Evolutionary conservation across 208 protist species (phyloP).

Genomic region (Wallacemonas sp.): DNA sequence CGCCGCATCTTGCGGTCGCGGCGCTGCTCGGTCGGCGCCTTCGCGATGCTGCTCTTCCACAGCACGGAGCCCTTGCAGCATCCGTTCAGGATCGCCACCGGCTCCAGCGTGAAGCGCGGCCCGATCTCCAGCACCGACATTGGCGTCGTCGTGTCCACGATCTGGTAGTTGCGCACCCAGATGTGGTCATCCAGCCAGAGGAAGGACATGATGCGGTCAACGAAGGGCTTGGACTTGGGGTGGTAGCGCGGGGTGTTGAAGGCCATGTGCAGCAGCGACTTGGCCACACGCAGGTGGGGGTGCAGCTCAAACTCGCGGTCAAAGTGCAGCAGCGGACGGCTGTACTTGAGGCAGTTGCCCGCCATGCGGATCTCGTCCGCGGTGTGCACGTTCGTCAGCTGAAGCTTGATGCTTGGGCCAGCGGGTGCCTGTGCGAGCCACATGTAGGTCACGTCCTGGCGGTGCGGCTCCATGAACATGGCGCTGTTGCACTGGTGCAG

Average conservation of each 20-base stretch:
- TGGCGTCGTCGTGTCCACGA: constrained; percentile 55
- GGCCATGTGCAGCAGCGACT: constrained; percentile 96
- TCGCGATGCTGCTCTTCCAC: constrained; percentile 86
- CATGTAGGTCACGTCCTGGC: constrained; percentile 92
- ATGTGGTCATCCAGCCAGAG: constrained; percentile 96
- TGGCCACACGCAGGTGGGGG: constrained; percentile 92
- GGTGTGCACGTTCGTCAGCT: constrained; percentile 96
- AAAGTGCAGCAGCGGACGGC: constrained; percentile 97
- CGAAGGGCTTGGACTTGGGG: constrained; percentile 98
- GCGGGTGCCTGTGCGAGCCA: constrained; percentile 93
- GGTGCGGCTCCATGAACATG: constrained; percentile 92
- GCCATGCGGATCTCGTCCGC: constrained; percentile 98
- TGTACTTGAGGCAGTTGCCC: constrained; percentile 98
- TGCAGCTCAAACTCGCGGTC: constrained; percentile 94
- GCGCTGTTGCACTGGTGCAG: constrained; percentile 94
- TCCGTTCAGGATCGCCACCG: constrained; percentile 94
- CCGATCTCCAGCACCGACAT: constrained; percentile 96
- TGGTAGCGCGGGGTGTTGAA: constrained; percentile 97
- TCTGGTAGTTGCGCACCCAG: constrained; percentile 99
- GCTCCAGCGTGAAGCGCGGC: constrained; percentile 95
- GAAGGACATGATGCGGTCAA: constrained; percentile 98
- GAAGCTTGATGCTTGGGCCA: constrained; percentile 95
- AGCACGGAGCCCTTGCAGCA: constrained; percentile 94
- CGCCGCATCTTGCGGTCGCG: constrained; percentile 71
- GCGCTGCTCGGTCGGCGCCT: constrained; percentile 79